These are phyloP conservation scores for Limtongia smithiae DNA, from an alignment of 805 yeast genomes.

Conservation along the genomic window DNA sequence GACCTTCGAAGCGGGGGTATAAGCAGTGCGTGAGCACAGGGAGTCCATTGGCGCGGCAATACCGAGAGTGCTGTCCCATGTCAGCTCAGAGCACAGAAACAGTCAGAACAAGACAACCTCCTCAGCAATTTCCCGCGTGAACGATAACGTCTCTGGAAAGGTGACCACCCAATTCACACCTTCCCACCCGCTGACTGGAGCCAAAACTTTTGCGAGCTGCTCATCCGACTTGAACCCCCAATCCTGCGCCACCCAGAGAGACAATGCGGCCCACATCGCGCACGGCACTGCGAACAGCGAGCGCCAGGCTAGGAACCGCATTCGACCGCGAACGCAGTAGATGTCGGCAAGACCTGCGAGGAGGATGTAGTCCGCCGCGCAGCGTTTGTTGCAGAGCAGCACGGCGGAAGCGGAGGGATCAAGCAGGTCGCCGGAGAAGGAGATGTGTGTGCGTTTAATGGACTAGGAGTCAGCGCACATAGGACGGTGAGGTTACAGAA, in stretches of 20 bases:
- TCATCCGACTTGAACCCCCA: constrained; percentile 18
- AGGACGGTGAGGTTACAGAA: neutral
- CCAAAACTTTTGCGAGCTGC: too few species aligned
- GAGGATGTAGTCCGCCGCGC: constrained; percentile 16
- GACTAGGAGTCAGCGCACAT: constrained; percentile 7
- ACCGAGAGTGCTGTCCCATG: constrained; percentile 48
- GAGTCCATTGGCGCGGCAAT: constrained; percentile 55
- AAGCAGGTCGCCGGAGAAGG: constrained; percentile 27
- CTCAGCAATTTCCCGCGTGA: constrained; percentile 54
- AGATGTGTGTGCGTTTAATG: constrained; percentile 13
- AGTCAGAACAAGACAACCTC: constrained; percentile 35
- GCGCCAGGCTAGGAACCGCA: constrained; percentile 17
- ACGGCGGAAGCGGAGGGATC: constrained; percentile 12
- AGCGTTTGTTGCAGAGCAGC: constrained; percentile 20
- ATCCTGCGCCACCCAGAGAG: constrained; percentile 23
- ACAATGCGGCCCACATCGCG: constrained; percentile 12
- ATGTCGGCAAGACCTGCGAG: constrained; percentile 14
- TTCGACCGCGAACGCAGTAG: constrained; percentile 18
- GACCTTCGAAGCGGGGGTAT: constrained; percentile 64
- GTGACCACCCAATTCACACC: constrained; percentile 54
- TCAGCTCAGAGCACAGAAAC: neutral
- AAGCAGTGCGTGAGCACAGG: constrained; percentile 59
- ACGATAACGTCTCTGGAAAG: constrained; percentile 68
- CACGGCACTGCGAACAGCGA: constrained; percentile 15
- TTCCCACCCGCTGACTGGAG: neutral